A percentile compares a stretch with the other conserved stretches of the same genome.
phyloP scores from a whole-genome alignment of 2,329 filamentous ascomycete species.

The Colletotrichum sp. region DNA sequence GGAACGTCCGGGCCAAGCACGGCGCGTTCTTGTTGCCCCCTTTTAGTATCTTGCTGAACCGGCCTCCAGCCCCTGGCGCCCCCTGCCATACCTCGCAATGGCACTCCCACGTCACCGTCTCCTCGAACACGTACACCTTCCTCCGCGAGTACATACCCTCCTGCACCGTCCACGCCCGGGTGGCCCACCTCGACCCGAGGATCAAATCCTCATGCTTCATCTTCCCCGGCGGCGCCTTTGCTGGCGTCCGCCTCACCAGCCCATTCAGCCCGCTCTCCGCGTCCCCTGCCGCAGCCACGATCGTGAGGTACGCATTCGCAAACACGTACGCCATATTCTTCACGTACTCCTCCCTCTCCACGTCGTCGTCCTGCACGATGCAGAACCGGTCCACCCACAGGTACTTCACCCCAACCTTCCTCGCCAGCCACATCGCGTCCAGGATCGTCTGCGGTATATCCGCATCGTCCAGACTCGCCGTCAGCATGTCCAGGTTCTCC shows the following conservation, averaged over 20 bases:
- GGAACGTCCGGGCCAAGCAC: slow-evolving; percentile 36
- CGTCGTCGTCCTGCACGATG: slow-evolving; percentile 48
- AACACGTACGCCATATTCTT: slow-evolving; percentile 52
- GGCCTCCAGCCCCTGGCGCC: neutral
- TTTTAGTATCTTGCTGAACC: slow-evolving; percentile 28
- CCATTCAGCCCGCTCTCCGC: slow-evolving; percentile 39
- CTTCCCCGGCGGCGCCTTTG: slow-evolving; percentile 30
- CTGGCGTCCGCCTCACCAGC: slow-evolving; percentile 16
- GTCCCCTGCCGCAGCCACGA: slow-evolving; percentile 47
- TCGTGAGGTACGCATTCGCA: slow-evolving; percentile 48
- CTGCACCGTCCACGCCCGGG: slow-evolving; percentile 48
- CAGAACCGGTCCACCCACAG: slow-evolving; percentile 54
- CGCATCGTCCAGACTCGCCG: slow-evolving; percentile 37
- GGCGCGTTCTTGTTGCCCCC: slow-evolving; percentile 7
- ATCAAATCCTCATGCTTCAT: slow-evolving; percentile 43
- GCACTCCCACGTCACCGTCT: slow-evolving; percentile 49
- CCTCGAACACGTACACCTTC: slow-evolving; percentile 48
- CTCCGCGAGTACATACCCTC: slow-evolving; percentile 48
- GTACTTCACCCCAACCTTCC: slow-evolving; percentile 46
- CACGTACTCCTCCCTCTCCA: slow-evolving; percentile 43
- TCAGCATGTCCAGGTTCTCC: slow-evolving; percentile 40
- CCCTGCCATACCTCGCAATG: slow-evolving; percentile 48
- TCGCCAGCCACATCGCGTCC: slow-evolving; percentile 50
- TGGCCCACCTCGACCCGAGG: slow-evolving; percentile 42
- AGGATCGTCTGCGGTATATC: slow-evolving; percentile 45